Evolutionary conservation across 2,329 filamentous ascomycete species (phyloP).

Genomic region (Huntiella omanensis): DNA sequence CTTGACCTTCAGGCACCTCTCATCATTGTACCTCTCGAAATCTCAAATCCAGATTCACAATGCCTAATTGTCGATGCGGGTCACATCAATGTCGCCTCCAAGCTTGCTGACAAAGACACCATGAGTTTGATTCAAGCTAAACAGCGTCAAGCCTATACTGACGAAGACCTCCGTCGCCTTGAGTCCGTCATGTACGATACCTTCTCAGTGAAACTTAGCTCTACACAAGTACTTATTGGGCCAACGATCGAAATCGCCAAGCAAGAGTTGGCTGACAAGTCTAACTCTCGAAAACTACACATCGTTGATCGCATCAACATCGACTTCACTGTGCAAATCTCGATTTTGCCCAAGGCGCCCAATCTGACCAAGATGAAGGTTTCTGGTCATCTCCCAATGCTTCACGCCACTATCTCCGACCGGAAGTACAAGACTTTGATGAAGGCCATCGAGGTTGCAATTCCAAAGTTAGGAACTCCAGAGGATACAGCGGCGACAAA

Average conservation of each 20-base stretch:
- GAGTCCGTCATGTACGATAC: constrained; percentile 96
- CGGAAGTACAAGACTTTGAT: constrained; percentile 94
- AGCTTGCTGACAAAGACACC: constrained; percentile 81
- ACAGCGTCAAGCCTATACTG: constrained; percentile 69
- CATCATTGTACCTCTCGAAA: constrained; percentile 89
- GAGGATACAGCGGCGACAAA: background rate
- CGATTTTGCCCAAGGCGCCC: constrained; percentile 87
- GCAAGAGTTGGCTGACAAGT: constrained; percentile 51
- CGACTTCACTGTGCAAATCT: constrained; percentile 88
- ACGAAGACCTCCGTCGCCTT: constrained; percentile 71
- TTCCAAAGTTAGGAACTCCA: constrained; percentile 49
- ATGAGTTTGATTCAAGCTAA: constrained; percentile 81
- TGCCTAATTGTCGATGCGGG: constrained; percentile 92
- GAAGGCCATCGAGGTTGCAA: constrained; percentile 86
- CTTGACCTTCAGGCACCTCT: constrained; percentile 88
- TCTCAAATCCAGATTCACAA: constrained; percentile 59
- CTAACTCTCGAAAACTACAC: constrained; percentile 55
- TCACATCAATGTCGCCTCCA: constrained; percentile 84
- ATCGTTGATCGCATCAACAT: constrained; percentile 95
- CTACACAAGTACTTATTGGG: constrained; percentile 87
- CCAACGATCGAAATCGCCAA: constrained; percentile 84
- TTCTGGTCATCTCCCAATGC: constrained; percentile 74
- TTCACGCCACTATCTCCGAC: constrained; percentile 85
- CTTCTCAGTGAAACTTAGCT: constrained; percentile 80
- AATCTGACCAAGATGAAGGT: constrained; percentile 84